Evolutionary conservation across 768 basidiomycete species (phyloP), one percentile per base, ranked within the genome.

Genomic region (Suillus clintonianus): DNA sequence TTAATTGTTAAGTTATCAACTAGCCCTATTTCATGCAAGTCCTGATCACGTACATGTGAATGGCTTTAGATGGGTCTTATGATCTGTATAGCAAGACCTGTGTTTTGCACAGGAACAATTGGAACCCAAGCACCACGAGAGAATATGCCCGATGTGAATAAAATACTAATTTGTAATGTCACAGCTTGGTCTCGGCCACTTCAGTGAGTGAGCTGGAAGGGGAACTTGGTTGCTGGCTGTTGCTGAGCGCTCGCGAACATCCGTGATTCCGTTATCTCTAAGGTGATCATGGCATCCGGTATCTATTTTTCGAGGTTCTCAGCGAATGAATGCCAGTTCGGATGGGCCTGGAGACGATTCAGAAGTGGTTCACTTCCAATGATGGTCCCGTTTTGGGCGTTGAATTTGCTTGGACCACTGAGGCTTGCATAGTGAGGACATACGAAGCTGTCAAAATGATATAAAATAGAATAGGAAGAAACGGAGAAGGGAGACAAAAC

Each of bases 401-500:
- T 56, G 51, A 2, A 57, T 34, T 57, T 56, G 51, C 59, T 59
- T 55, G 30, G 10, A 15, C 27, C 13, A 22, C 45, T 36, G 59
- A 51, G 27, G 27, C 27, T 50, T 36, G n/a, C 22, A 55, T 55
- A 36, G 6, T 45, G 19, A 6, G 43, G 37, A 37, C n/a, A 36
- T 36, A 36, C n/a, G 54, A 55, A 55, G n/a, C 6, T 45, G 43
- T 45, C n/a, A n/a, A 34, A 34, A 24, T 24, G 6, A 27, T 27
- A 50, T 4, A 50, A 27, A 27, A 27, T 48, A 15, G 15, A 27
- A 50, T 17, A 17, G 27, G 48, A 36, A 55, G 34, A 22, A 22
- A 55, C 14, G n/a, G 54, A 37, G 55, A 24, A 56, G 36, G 55
- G 55, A 56, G 55, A 56, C 37, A 56, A 56, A 56, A 56, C 36